Conservation (phyloP, 768 basidiomycete species). For the Tricholomella constricta region DNA sequence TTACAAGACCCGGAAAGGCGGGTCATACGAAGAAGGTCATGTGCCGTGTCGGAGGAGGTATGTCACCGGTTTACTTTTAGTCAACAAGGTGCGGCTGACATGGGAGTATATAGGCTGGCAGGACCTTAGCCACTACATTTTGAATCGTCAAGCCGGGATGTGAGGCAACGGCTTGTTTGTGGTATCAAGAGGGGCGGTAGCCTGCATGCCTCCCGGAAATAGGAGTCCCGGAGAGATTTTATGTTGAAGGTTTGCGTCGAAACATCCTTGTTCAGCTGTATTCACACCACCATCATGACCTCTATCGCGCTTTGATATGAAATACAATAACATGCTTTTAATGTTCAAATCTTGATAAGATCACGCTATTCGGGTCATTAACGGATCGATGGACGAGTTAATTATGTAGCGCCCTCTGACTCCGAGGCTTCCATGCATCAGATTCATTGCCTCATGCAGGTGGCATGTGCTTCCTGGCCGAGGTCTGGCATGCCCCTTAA, state of each 20-base stretch:
- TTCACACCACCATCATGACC: conserved; percentile 21
- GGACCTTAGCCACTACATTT: conserved; percentile 73
- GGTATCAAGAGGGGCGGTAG: conserved; percentile 11
- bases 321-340: conserved; percentile 19
- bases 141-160: conserved; percentile 75
- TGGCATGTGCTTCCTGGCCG: conserved; percentile 6
- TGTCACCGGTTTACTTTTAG: conserved; percentile 26
- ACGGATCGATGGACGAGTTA: background rate
- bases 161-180: conserved; percentile 24
- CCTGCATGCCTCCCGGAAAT: conserved; percentile 4
- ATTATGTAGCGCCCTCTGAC: background rate
- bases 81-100: conserved; percentile 6
- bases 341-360: conserved; percentile 1
- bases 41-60: conserved; percentile 88
- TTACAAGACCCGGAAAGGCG: conserved; percentile 59
- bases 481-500: background rate
- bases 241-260: conserved; percentile 9
- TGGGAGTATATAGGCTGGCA: conserved; percentile 62
- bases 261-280: conserved; percentile 22
- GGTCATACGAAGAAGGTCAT: conserved; percentile 79
- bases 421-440: conserved; percentile 6
- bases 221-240: background rate
- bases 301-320: conserved; percentile 23
- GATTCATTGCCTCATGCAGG: background rate
- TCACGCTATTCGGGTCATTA: too few species aligned